Evolutionary conservation across 352 stramenopile genomes (phyloP).

Genomic region (Peronospora belbahrii): DNA sequence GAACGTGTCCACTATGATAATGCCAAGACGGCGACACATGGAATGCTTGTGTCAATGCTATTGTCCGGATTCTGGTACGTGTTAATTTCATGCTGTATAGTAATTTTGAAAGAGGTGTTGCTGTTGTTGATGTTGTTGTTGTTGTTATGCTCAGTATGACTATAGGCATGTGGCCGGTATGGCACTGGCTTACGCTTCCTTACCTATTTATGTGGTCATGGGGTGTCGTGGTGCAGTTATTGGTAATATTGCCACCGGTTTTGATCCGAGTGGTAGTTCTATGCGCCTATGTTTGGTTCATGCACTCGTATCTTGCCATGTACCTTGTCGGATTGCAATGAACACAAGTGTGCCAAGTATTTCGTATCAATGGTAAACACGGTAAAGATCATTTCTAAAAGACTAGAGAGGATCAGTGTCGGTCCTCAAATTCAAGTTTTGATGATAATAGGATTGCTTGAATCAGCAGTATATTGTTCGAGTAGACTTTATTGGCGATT

Average conservation of each 20-base stretch:
- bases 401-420: too few relatives aligned
- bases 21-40: slow-evolving; percentile 56
- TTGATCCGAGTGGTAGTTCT: slow-evolving; percentile 60
- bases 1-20: slow-evolving; percentile 59
- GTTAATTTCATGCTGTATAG: neutral
- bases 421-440: too few relatives aligned
- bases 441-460: too few relatives aligned
- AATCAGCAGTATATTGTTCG: too few relatives aligned
- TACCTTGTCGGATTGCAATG: slow-evolving; percentile 16
- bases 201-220: slow-evolving; percentile 83
- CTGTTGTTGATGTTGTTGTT: neutral
- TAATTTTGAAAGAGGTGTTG: neutral
- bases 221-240: slow-evolving; percentile 62
- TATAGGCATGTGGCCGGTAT: slow-evolving; percentile 71
- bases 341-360: too few relatives aligned
- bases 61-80: slow-evolving; percentile 45
- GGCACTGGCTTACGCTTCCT: slow-evolving; percentile 61
- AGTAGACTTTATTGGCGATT: too few relatives aligned
- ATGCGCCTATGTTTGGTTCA: slow-evolving; percentile 60
- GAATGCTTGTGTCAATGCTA: slow-evolving; percentile 54
- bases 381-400: too few relatives aligned
- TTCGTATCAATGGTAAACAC: too few relatives aligned
- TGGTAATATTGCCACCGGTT: slow-evolving; percentile 52
- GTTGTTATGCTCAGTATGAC: slow-evolving; percentile 37
- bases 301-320: slow-evolving; percentile 57